Percentiles rank a stretch among this genome's conserved stretches.
phyloP scores from a whole-genome alignment of 2,329 filamentous ascomycete species.

The Calycina marina region DNA sequence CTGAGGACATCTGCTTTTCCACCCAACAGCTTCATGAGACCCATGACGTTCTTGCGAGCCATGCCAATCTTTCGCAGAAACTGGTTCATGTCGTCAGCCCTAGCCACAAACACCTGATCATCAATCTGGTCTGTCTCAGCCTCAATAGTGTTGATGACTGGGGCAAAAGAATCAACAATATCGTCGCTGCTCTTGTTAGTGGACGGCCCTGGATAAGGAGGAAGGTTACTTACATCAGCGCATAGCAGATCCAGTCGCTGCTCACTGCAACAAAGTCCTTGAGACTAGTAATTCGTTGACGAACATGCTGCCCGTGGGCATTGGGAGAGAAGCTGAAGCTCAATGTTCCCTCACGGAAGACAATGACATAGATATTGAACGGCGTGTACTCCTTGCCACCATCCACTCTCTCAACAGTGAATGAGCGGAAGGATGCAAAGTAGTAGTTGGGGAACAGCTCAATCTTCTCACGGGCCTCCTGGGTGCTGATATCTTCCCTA shows the following conservation, averaged over 20 bases:
- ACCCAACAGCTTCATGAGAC: conserved; percentile 78
- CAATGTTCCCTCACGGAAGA: conserved; percentile 87
- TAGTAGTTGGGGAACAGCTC: conserved; percentile 97
- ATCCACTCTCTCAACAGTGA: conserved; percentile 65
- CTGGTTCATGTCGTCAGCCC: conserved; percentile 73
- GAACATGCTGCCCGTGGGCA: conserved; percentile 74
- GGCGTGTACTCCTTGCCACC: conserved; percentile 77
- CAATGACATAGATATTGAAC: conserved; percentile 91
- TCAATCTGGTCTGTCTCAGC: conserved; percentile 83
- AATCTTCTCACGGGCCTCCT: conserved; percentile 95
- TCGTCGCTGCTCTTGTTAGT: conserved; percentile 49
- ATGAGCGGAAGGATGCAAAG: conserved; percentile 93
- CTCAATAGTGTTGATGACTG: conserved; percentile 77
- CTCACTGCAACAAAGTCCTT: conserved; percentile 92
- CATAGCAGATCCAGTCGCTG: conserved; percentile 98
- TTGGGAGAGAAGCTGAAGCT: conserved; percentile 90
- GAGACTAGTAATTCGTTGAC: conserved; percentile 79
- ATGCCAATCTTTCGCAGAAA: conserved; percentile 82
- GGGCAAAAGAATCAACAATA: conserved; percentile 91
- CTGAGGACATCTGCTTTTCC: conserved; percentile 98
- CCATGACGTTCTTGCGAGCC: conserved; percentile 89
- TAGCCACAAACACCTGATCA: conserved; percentile 85
- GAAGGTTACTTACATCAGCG: conserved; percentile 59
- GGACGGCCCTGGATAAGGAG: background rate
- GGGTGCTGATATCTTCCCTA: conserved; percentile 87